phyloP scores from a whole-genome alignment of 129 eudicot species.

The Oenanthe sinensis region DNA sequence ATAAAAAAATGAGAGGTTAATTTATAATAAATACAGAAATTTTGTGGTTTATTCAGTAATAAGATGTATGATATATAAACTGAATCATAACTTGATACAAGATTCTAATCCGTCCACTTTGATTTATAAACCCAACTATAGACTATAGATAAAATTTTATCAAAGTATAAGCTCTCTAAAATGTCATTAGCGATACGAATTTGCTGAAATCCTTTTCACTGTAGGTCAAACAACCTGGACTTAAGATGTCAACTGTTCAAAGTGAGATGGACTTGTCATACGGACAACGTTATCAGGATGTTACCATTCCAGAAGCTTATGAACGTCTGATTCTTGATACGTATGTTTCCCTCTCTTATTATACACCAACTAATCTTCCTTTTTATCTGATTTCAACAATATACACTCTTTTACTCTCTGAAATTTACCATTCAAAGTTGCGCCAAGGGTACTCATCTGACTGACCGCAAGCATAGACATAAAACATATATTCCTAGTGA shows the following conservation, averaged over 20 bases:
- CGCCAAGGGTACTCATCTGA: neutral
- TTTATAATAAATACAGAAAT: neutral
- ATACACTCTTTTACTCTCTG: neutral
- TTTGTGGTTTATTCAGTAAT: neutral
- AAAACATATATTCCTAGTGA: neutral
- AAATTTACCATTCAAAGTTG: neutral
- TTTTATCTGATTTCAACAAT: neutral
- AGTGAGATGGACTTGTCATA: constrained; percentile 97
- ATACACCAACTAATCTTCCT: neutral
- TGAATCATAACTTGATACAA: neutral
- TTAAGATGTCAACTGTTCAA: constrained; percentile 79
- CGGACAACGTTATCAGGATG: constrained; percentile 66
- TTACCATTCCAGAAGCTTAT: constrained; percentile 87
- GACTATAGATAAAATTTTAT: neutral
- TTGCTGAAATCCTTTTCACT: constrained; percentile 4
- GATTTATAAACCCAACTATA: neutral
- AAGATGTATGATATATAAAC: neutral
- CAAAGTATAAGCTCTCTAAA: neutral
- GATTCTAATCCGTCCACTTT: neutral
- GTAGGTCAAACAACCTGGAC: constrained; percentile 94
- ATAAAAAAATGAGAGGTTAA: neutral
- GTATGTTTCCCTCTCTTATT: constrained; percentile 27
- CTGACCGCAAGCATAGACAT: neutral
- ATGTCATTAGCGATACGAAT: neutral
- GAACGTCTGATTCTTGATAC: constrained; percentile 99